phyloP scores from a whole-genome alignment of 2,329 filamentous ascomycete species.

The Mycogone perniciosa region DNA sequence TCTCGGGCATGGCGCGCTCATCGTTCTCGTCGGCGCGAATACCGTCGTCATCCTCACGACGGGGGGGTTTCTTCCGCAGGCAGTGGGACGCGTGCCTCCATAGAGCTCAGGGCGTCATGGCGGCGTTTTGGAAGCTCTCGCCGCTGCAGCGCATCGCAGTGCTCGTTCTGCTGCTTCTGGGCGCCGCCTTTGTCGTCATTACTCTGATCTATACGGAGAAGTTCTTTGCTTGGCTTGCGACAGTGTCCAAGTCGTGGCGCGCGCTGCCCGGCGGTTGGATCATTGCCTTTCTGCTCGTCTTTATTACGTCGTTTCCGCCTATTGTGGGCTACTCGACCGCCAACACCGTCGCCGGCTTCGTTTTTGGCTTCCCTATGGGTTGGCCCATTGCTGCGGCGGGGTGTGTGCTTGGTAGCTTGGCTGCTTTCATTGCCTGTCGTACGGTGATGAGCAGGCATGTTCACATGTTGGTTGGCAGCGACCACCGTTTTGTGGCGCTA shows the following conservation, averaged over 20 bases:
- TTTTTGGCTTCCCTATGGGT: conserved; percentile 54
- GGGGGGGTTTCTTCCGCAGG: conserved; percentile 34
- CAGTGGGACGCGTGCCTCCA: conserved; percentile 30
- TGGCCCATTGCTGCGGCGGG: conserved; percentile 80
- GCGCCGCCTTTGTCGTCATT: conserved; percentile 54
- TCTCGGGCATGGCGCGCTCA: conserved; percentile 24
- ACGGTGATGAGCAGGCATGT: conserved; percentile 75
- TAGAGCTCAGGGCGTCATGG: conserved; percentile 35
- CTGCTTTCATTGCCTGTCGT: conserved; percentile 73
- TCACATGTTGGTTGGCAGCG: conserved; percentile 68
- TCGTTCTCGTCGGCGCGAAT: conserved; percentile 6
- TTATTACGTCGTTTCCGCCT: conserved; percentile 76
- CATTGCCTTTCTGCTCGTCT: conserved; percentile 69
- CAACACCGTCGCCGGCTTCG: conserved; percentile 47
- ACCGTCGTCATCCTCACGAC: not conserved
- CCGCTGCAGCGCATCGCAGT: conserved; percentile 56
- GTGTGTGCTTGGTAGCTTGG: conserved; percentile 70
- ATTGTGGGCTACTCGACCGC: conserved; percentile 81
- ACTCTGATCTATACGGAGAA: conserved; percentile 72
- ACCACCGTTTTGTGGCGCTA: conserved; percentile 83
- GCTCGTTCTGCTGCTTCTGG: conserved; percentile 40
- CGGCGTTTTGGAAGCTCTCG: conserved; percentile 50
- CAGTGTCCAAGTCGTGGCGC: conserved; percentile 71
- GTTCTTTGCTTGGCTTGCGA: conserved; percentile 70
- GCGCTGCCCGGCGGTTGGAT: conserved; percentile 64